Conservation (phyloP, 169 alveolate species). For the Babesia divergens region DNA sequence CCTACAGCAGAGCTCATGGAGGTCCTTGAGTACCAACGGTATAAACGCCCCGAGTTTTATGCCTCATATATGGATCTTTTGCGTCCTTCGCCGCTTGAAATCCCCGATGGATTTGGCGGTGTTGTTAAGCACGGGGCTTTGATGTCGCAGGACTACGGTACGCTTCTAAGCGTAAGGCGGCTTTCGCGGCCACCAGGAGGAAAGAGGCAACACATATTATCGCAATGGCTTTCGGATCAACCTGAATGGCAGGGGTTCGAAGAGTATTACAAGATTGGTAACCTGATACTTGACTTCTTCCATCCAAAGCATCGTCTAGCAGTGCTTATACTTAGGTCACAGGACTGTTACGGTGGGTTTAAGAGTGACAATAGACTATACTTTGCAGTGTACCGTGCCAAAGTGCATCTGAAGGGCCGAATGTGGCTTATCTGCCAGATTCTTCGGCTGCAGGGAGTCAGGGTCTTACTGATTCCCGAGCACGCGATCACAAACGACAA, state of each 20-base stretch:
- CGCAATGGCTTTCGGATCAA: slow-evolving; percentile 2
- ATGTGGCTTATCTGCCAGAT: slow-evolving; percentile 22
- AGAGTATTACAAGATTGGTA: slow-evolving; percentile 18
- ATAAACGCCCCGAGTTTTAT: slow-evolving; percentile 23
- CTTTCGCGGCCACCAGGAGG: slow-evolving; percentile 3
- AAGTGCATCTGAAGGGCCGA: slow-evolving; percentile 32
- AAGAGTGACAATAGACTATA: background rate
- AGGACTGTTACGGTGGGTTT: slow-evolving; percentile 45
- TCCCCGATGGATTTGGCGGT: slow-evolving; percentile 17
- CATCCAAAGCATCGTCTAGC: slow-evolving; percentile 20
- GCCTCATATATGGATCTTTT: slow-evolving; percentile 6
- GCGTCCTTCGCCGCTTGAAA: background rate
- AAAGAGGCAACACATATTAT: slow-evolving; percentile 3
- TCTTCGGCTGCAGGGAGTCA: slow-evolving; percentile 4
- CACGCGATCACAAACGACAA: no score
- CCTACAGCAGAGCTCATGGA: slow-evolving; percentile 25
- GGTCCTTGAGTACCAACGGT: slow-evolving; percentile 20
- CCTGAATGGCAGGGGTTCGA: background rate
- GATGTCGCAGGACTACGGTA: background rate
- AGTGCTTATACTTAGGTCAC: slow-evolving; percentile 19
- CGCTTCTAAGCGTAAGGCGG: background rate
- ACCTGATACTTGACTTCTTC: slow-evolving; percentile 47
- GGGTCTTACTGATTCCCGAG: slow-evolving; percentile 43
- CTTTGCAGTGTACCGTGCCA: background rate
- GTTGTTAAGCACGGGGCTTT: slow-evolving; percentile 2